These are phyloP conservation scores for Thermomyces lanuginosus DNA, from an alignment of 2,329 filamentous ascomycete genomes.

Conservation along the genomic window DNA sequence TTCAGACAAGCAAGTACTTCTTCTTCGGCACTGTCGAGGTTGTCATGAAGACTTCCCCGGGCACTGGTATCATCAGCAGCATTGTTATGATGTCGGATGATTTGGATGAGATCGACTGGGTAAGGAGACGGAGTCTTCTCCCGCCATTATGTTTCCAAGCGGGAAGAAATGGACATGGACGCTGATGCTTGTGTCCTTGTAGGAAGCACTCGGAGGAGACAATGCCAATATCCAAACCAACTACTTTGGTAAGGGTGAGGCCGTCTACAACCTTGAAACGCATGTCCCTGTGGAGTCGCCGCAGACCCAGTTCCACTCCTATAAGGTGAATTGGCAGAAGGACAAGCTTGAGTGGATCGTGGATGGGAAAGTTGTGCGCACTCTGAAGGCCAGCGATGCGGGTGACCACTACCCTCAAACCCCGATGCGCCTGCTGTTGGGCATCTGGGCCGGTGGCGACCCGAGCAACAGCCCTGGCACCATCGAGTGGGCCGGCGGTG, in stretches of 20 bases:
- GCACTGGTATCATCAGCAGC: constrained; percentile 80
- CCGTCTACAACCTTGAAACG: constrained; percentile 64
- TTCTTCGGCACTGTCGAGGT: constrained; percentile 91
- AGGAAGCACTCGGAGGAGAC: constrained; percentile 24
- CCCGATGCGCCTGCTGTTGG: constrained; percentile 54
- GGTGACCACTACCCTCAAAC: constrained; percentile 53
- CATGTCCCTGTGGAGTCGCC: constrained; percentile 53
- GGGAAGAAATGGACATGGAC: neutral
- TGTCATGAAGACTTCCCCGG: constrained; percentile 69
- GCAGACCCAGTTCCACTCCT: constrained; percentile 29
- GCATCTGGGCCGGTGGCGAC: constrained; percentile 52
- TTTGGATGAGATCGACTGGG: constrained; percentile 92
- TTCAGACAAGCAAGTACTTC: constrained; percentile 85
- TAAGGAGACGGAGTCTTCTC: constrained; percentile 45
- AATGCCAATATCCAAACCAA: constrained; percentile 51
- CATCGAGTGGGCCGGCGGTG: constrained; percentile 53
- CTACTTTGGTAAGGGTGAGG: constrained; percentile 90
- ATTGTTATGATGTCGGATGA: constrained; percentile 84
- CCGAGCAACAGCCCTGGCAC: constrained; percentile 29
- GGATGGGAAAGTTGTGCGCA: constrained; percentile 45
- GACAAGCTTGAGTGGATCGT: constrained; percentile 49
- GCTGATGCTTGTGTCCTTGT: constrained; percentile 8
- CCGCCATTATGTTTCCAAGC: neutral
- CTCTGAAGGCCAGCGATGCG: constrained; percentile 44
- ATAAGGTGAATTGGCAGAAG: constrained; percentile 48